These are phyloP conservation scores for Fraxinus platypoda DNA, from an alignment of 305 asterid genomes.

Conservation along the genomic window DNA sequence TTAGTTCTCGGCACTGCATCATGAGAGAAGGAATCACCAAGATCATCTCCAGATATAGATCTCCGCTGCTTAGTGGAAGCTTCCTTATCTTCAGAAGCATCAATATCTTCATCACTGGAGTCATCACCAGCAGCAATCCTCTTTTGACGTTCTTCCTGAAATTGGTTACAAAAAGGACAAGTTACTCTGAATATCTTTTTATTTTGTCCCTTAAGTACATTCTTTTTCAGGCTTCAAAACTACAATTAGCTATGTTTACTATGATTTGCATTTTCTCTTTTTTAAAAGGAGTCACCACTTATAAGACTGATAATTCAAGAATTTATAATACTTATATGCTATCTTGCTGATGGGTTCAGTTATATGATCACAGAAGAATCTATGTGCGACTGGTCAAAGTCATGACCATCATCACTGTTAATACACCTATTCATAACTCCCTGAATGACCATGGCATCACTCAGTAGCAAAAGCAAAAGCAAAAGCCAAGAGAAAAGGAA, in stretches of 20 bases:
- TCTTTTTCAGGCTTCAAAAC: neutral
- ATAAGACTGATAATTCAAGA: neutral
- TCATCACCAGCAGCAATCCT: slow-evolving; percentile 77
- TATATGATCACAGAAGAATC: neutral
- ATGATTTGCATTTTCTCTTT: neutral
- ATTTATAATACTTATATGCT: neutral
- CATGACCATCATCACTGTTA: neutral
- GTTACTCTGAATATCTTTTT: slow-evolving; percentile 11
- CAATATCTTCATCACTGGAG: slow-evolving; percentile 63
- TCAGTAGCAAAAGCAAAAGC: neutral
- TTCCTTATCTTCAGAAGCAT: slow-evolving; percentile 48
- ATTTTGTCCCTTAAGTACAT: neutral
- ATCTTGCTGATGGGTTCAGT: neutral
- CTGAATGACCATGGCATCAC: neutral
- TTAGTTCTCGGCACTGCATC: slow-evolving; percentile 43
- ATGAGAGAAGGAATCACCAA: slow-evolving; percentile 72
- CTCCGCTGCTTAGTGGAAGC: slow-evolving; percentile 35
- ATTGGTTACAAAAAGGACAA: slow-evolving; percentile 13
- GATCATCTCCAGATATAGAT: slow-evolving; percentile 91
- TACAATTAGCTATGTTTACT: neutral
- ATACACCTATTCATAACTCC: neutral
- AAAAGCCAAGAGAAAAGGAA: neutral
- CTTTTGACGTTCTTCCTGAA: slow-evolving; percentile 84
- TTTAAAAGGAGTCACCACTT: neutral
- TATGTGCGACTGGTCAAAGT: neutral